These are phyloP conservation scores for Purshia tridentata DNA, from an alignment of 306 rosid species.

Conservation along the genomic window DNA sequence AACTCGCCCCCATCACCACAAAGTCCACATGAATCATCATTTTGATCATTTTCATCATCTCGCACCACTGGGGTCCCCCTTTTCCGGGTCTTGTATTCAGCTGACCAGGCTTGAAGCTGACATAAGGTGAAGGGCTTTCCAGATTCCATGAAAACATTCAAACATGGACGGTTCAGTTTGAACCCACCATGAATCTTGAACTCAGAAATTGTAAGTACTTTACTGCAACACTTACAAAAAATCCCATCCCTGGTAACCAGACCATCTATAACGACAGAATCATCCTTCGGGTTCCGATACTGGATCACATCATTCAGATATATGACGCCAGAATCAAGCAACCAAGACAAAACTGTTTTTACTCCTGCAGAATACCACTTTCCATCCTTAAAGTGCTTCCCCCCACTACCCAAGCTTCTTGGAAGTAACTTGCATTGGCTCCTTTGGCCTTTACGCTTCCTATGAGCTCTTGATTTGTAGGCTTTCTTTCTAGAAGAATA, in stretches of 20 bases:
- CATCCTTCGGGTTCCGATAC: constrained; percentile 66
- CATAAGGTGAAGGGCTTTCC: constrained; percentile 86
- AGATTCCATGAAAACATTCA: constrained; percentile 87
- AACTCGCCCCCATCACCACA: constrained; percentile 98
- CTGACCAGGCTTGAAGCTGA: constrained; percentile 99
- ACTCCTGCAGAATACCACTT: constrained; percentile 56
- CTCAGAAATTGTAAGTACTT: constrained; percentile 61
- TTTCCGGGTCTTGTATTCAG: constrained; percentile 82
- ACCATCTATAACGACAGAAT: constrained; percentile 68
- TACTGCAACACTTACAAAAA: constrained; percentile 74
- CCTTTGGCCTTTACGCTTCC: constrained; percentile 60
- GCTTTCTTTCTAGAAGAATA: constrained; percentile 47
- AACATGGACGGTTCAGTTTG: constrained; percentile 74
- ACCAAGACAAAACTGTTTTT: constrained; percentile 84
- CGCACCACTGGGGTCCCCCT: constrained; percentile 47
- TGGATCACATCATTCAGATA: constrained; percentile 70
- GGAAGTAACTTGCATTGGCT: constrained; percentile 72
- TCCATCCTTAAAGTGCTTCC: constrained; percentile 65
- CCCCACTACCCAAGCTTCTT: constrained; percentile 66
- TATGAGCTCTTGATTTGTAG: constrained; percentile 48
- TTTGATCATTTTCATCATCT: constrained; percentile 65
- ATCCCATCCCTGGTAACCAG: constrained; percentile 76
- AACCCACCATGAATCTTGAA: constrained; percentile 88
- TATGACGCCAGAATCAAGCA: constrained; percentile 71
- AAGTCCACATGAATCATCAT: constrained; percentile 91